These are phyloP conservation scores for Rhodosporidiobolus sp. DNA, from an alignment of 768 basidiomycete species.

Conservation along the genomic window DNA sequence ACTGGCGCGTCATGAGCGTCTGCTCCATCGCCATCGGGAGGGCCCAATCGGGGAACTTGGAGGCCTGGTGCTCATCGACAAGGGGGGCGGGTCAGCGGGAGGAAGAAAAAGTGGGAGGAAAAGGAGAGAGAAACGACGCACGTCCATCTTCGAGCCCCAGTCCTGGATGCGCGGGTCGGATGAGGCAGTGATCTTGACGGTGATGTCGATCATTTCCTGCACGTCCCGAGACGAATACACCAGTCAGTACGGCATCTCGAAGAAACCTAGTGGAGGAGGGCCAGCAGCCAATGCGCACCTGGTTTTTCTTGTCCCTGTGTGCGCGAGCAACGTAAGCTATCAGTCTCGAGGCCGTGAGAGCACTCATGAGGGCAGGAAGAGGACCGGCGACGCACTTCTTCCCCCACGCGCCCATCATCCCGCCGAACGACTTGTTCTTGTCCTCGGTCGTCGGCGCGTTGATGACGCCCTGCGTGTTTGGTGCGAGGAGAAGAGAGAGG, in stretches of 20 bases:
- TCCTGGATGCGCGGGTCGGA: background rate
- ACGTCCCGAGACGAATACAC: too few species aligned
- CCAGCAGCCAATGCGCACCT: background rate
- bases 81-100: too few species aligned
- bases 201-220: constrained; percentile 3
- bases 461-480: constrained; percentile 30
- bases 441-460: constrained; percentile 52
- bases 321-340: too few species aligned
- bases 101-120: too few species aligned
- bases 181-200: background rate
- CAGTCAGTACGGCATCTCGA: too few species aligned
- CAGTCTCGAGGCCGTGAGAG: background rate
- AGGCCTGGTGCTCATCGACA: constrained; percentile 12
- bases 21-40: constrained; percentile 3
- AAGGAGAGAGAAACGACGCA: constrained; percentile 44
- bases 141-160: constrained; percentile 46
- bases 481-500: too few species aligned
- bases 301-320: background rate
- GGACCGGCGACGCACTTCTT: constrained; percentile 5
- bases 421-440: background rate
- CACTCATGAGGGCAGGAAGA: background rate
- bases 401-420: background rate
- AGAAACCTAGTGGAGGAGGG: too few species aligned
- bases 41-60: constrained; percentile 10
- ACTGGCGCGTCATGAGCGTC: constrained; percentile 50